These are phyloP conservation scores for Xylariaceae sp. DNA, from an alignment of 2,329 filamentous ascomycete genomes.

Conservation along the genomic window DNA sequence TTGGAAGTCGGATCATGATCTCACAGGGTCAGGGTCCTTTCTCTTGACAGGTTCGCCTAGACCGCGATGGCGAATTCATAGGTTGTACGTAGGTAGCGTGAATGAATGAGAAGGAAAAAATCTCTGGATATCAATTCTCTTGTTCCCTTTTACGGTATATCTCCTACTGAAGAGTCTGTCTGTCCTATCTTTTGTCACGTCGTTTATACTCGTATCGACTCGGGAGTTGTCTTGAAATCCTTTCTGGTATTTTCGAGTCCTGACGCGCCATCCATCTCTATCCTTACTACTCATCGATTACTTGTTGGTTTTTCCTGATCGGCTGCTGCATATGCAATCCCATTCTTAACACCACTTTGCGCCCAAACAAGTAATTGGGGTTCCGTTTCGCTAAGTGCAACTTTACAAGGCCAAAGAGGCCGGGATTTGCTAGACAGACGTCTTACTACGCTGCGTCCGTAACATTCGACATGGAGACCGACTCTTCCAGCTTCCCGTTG, in stretches of 20 bases:
- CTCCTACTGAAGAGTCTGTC: background rate
- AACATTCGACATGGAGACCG: slow-evolving; percentile 12
- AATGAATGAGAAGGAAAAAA: background rate
- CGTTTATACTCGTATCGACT: background rate
- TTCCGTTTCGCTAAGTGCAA: background rate
- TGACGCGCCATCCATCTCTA: too few relatives aligned
- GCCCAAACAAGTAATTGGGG: background rate
- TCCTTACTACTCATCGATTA: background rate
- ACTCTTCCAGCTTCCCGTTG: slow-evolving; percentile 14
- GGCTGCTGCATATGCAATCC: background rate
- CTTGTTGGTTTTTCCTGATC: background rate
- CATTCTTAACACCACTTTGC: background rate
- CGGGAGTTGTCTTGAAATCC: background rate
- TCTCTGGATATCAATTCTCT: slow-evolving; percentile 9
- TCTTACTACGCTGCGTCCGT: slow-evolving; percentile 4
- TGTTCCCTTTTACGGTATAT: slow-evolving; percentile 4
- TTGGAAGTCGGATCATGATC: background rate
- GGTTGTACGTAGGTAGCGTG: background rate
- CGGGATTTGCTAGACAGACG: background rate
- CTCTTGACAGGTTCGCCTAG: too few relatives aligned
- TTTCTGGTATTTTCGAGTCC: too few relatives aligned
- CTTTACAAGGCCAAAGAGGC: background rate
- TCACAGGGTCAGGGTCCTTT: background rate
- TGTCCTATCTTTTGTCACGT: background rate
- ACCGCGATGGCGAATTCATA: background rate